Evolutionary conservation across 176 grass and related monocot genomes (phyloP).

Genomic region (Lolium rigidum): DNA sequence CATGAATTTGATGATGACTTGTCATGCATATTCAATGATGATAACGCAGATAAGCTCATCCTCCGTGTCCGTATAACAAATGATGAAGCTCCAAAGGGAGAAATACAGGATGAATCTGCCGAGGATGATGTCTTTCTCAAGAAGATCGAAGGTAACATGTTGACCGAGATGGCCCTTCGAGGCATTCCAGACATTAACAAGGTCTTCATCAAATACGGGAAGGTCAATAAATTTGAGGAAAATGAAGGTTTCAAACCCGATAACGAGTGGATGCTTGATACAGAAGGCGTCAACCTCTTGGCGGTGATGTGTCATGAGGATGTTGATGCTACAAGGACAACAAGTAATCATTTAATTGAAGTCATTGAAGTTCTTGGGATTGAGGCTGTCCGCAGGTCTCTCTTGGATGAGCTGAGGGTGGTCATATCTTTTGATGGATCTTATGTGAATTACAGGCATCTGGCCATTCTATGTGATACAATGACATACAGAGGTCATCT

Average conservation of each 20-base stretch:
- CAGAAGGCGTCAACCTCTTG: slow-evolving; percentile 96
- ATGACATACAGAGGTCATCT: slow-evolving; percentile 96
- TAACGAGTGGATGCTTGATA: slow-evolving; percentile 97
- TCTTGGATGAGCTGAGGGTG: slow-evolving; percentile 88
- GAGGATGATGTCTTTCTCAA: slow-evolving; percentile 96
- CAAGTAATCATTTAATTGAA: slow-evolving; percentile 97
- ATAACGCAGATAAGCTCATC: slow-evolving; percentile 99
- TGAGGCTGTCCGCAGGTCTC: slow-evolving; percentile 84
- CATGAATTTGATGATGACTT: slow-evolving; percentile 94
- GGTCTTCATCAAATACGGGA: slow-evolving; percentile 90
- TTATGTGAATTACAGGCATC: slow-evolving; percentile 93
- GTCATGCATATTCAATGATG: slow-evolving; percentile 99
- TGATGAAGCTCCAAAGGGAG: slow-evolving; percentile 94
- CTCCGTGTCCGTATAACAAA: slow-evolving; percentile 94
- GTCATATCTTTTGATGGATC: slow-evolving; percentile 99
- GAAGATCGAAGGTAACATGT: slow-evolving; percentile 94
- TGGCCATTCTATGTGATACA: slow-evolving; percentile 98
- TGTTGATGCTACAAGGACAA: slow-evolving; percentile 94
- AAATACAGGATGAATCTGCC: slow-evolving; percentile 93
- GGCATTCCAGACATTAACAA: slow-evolving; percentile 99
- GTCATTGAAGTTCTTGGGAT: slow-evolving; percentile 99
- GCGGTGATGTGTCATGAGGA: slow-evolving; percentile 97
- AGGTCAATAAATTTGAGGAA: slow-evolving; percentile 82
- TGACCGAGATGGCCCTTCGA: slow-evolving; percentile 97
- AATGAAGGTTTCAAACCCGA: slow-evolving; percentile 78